Evolutionary conservation across 495 filamentous ascomycete genomes (phyloP), one percentile per base, ranked within the genome.

Genomic region (Aspergillus sclerotioniger): DNA sequence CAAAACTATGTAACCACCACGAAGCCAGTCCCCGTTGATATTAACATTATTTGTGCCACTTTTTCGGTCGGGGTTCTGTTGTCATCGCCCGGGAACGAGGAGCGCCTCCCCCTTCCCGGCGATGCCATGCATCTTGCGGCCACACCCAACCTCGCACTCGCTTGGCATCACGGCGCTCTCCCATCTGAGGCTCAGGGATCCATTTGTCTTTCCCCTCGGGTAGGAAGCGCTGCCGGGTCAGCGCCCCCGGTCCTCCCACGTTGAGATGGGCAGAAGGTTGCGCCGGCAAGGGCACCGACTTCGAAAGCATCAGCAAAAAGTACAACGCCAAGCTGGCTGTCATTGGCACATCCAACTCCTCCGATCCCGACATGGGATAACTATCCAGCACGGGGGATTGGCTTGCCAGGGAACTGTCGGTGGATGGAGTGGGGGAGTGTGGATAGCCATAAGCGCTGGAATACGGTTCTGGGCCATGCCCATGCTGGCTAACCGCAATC

Each of bases 91-190:
- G 68, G 20, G 65, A 54, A n/a, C 67, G 60, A 9, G 68, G 57
- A 21, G 51, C 67, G 10, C 71, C 71, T 37, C 71, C 73, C 8
- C 76, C 78, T 65, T 87, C 82, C 28, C 78, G 74, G 37, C 81
- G 74, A 67, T 82, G 78, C 74, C 83, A 80, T 44, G 82, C 71
- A 73, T 96, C 91, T 58, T 89, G 86, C 19, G 91, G 91, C 76
- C 82, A 85, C 1, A 95, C 84, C 91, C 91, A 97, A 0, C 92
- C 92, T 16, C 92, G 75, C 7, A 84, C 78, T 44, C 89, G 76
- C 77, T 92, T 96, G 50, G 90, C 90, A 74, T 90, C 87, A 19
- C 92, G 77, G 78, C 85, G 88, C 81, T 97, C 92, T 4, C 86
- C 84, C 58, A 89, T 77, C 64, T 91, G 87, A 37, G 89, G 87